phyloP scores from a whole-genome alignment of 1,139 yeast species.

The Yamadazyma atlantica region DNA sequence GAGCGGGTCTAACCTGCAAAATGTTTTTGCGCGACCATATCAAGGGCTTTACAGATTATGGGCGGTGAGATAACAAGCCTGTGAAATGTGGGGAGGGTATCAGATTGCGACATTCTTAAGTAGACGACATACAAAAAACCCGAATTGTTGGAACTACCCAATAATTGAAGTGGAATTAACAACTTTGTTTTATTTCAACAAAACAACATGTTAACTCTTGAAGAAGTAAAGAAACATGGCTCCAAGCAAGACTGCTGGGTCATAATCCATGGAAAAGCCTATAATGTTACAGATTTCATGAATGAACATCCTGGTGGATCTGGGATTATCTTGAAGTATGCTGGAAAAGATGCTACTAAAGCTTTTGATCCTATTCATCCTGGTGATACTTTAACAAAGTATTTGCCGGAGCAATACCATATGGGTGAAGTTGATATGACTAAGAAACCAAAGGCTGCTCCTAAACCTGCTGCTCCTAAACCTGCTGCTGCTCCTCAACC shows the following conservation, averaged over 20 bases:
- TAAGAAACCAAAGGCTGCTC: constrained; percentile 10
- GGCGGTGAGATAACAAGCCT: too few species aligned
- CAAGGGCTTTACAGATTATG: too few species aligned
- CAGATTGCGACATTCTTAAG: background rate
- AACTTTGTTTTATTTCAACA: background rate
- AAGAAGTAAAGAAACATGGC: constrained; percentile 40
- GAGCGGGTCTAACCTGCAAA: background rate
- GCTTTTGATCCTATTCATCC: constrained; percentile 81
- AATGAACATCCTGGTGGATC: constrained; percentile 57
- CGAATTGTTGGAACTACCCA: background rate
- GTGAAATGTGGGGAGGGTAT: constrained; percentile 1
- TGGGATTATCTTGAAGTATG: constrained; percentile 51
- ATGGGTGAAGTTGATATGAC: constrained; percentile 33
- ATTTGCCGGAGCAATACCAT: constrained; percentile 32
- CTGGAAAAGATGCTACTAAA: constrained; percentile 61
- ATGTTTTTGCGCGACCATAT: too few species aligned
- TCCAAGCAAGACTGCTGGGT: constrained; percentile 54
- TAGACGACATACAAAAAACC: background rate
- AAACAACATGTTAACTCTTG: constrained; percentile 19
- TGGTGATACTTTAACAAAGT: constrained; percentile 62
- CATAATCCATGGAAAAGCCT: constrained; percentile 49
- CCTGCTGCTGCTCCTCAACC: background rate
- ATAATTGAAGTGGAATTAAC: background rate
- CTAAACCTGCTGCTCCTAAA: background rate
- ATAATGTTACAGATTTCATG: constrained; percentile 50